phyloP scores from a whole-genome alignment of 2,329 filamentous ascomycete genomes.

The Orbilia ellipsospora region DNA sequence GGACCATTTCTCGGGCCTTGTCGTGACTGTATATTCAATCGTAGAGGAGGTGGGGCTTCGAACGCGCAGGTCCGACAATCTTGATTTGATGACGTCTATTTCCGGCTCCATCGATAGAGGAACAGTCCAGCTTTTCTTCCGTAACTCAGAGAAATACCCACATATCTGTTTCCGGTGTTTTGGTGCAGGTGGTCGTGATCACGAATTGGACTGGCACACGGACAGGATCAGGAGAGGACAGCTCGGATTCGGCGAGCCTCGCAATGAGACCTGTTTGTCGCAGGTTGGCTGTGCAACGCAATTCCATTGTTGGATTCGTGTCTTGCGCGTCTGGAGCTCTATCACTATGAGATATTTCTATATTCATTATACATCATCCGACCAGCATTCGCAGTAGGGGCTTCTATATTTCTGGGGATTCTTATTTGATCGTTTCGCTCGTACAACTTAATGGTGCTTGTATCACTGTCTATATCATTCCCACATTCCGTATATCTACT shows the following conservation, averaged over 20 bases:
- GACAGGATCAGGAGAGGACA: not conserved
- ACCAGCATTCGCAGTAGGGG: not conserved
- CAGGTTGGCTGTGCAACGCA: slow-evolving; percentile 35
- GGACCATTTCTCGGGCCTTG: slow-evolving; percentile 63
- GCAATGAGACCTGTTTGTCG: slow-evolving; percentile 15
- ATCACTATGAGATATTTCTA: not conserved
- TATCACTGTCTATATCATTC: no score
- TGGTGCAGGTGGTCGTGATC: slow-evolving; percentile 15
- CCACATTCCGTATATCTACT: no score
- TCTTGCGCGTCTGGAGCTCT: not conserved
- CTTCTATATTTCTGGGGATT: not conserved
- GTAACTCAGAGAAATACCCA: slow-evolving; percentile 4
- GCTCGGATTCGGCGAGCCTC: slow-evolving; percentile 3
- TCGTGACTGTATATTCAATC: slow-evolving; percentile 91
- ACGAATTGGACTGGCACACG: not conserved
- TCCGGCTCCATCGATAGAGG: slow-evolving; percentile 29
- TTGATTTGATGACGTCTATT: slow-evolving; percentile 29
- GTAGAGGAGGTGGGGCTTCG: slow-evolving; percentile 84
- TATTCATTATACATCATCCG: not conserved
- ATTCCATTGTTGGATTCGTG: slow-evolving; percentile 30
- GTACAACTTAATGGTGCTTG: no score
- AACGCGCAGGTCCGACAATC: slow-evolving; percentile 66
- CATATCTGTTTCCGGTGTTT: slow-evolving; percentile 1
- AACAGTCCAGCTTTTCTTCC: not conserved
- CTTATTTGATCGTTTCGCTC: no score